A percentile compares a stretch with the other conserved stretches of the same genome.
Evolutionary conservation across 169 alveolate species (phyloP).

Genomic region (Cryptosporidium tyzzeri): DNA sequence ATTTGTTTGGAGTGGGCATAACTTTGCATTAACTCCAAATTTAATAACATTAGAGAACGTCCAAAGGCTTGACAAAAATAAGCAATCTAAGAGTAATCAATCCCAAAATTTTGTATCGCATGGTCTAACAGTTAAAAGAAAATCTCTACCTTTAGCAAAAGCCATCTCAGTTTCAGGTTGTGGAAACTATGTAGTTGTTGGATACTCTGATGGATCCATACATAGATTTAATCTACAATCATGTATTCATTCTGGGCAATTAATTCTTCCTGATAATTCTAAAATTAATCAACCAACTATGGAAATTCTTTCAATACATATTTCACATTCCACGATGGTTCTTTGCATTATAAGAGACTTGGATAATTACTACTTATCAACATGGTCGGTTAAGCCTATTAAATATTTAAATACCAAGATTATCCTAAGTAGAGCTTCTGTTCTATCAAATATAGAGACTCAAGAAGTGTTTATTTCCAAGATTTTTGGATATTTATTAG

Average conservation of each 20-base stretch:
- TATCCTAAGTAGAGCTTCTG: constrained; percentile 12
- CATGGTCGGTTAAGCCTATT: constrained; percentile 60
- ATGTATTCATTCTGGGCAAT: constrained; percentile 81
- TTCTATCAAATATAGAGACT: not conserved
- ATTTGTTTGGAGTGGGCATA: constrained; percentile 85
- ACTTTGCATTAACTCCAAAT: constrained; percentile 44
- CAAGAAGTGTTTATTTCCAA: constrained; percentile 39
- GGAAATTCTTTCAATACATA: constrained; percentile 35
- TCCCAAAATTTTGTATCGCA: constrained; percentile 30
- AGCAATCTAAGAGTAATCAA: constrained; percentile 24
- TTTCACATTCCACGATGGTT: constrained; percentile 31
- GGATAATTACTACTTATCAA: constrained; percentile 39
- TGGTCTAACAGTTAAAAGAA: constrained; percentile 42
- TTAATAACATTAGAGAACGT: constrained; percentile 15
- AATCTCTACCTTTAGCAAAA: constrained; percentile 80
- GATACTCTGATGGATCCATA: constrained; percentile 89
- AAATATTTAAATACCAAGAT: constrained; percentile 20
- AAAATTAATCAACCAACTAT: constrained; percentile 15
- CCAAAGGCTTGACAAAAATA: constrained; percentile 1
- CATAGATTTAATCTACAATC: constrained; percentile 92
- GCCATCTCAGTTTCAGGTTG: constrained; percentile 91
- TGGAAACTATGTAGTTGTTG: constrained; percentile 94
- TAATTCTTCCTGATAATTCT: constrained; percentile 6
- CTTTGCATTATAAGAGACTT: constrained; percentile 47
- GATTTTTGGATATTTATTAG: constrained; percentile 36